These are phyloP conservation scores for Vaccinium macrocarpon DNA, from an alignment of 148 eudicot genomes.

Conservation along the genomic window DNA sequence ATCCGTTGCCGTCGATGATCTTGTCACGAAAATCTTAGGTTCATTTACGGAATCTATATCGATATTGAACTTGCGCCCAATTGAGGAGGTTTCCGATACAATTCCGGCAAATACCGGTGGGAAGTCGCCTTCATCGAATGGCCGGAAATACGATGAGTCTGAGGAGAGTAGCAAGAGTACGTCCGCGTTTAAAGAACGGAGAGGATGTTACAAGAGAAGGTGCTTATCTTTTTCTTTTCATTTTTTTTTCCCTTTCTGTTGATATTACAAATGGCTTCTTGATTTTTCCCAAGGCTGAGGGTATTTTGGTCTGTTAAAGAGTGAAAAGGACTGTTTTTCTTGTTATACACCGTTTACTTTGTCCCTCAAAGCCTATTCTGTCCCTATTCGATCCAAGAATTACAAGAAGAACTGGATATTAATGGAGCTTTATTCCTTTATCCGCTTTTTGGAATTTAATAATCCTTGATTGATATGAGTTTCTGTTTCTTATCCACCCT, in stretches of 20 bases:
- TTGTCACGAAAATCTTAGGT: neutral
- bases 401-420: too few relatives aligned
- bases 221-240: neutral
- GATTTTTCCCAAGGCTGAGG: neutral
- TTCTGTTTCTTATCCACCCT: neutral
- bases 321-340: neutral
- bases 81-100: neutral
- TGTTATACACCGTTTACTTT: neutral
- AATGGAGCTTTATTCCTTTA: too few relatives aligned
- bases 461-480: too few relatives aligned
- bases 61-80: neutral
- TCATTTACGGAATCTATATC: slow-evolving; percentile 15
- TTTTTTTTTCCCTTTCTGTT: neutral
- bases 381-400: too few relatives aligned
- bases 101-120: neutral
- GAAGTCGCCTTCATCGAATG: neutral
- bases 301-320: too few relatives aligned
- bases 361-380: too few relatives aligned
- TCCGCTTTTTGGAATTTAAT: too few relatives aligned
- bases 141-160: slow-evolving; percentile 18
- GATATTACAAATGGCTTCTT: neutral
- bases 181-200: slow-evolving; percentile 18
- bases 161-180: slow-evolving; percentile 23
- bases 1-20: neutral
- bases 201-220: slow-evolving; percentile 43